phyloP scores from a whole-genome alignment of 129 eudicot species.

The Flaveria linearis region DNA sequence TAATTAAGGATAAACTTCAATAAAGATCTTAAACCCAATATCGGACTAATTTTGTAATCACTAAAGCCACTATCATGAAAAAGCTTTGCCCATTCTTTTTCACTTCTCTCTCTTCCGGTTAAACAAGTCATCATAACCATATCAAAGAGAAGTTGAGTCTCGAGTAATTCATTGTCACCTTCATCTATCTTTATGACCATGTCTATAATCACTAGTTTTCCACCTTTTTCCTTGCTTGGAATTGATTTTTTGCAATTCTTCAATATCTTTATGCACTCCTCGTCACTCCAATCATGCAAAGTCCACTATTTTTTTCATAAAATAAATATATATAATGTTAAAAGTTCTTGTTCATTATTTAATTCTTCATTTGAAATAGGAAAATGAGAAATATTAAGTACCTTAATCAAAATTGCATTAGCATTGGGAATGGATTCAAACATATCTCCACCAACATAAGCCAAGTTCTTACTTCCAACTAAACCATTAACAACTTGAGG shows the following conservation, averaged over 20 bases:
- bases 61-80: conserved; percentile 29
- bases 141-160: conserved; percentile 33
- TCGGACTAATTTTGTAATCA: conserved; percentile 23
- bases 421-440: conserved; percentile 27
- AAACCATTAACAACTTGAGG: conserved; percentile 40
- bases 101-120: conserved; percentile 45
- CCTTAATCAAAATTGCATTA: conserved; percentile 30
- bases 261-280: conserved; percentile 29
- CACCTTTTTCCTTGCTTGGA: conserved; percentile 27
- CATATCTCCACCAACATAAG: conserved; percentile 35
- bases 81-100: conserved; percentile 45
- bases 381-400: background rate
- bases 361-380: no score
- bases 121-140: conserved; percentile 27
- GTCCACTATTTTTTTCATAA: background rate
- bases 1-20: conserved; percentile 39
- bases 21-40: conserved; percentile 38
- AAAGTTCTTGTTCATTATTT: background rate
- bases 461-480: conserved; percentile 20
- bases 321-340: background rate
- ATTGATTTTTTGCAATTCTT: conserved; percentile 31
- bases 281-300: conserved; percentile 35
- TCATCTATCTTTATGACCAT: conserved; percentile 21
- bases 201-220: conserved; percentile 27
- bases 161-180: background rate